A percentile compares a stretch with the other conserved stretches of the same genome.
Evolutionary conservation across 83 land plant species (phyloP).

Genomic region (Diphasiastrum complanatum): DNA sequence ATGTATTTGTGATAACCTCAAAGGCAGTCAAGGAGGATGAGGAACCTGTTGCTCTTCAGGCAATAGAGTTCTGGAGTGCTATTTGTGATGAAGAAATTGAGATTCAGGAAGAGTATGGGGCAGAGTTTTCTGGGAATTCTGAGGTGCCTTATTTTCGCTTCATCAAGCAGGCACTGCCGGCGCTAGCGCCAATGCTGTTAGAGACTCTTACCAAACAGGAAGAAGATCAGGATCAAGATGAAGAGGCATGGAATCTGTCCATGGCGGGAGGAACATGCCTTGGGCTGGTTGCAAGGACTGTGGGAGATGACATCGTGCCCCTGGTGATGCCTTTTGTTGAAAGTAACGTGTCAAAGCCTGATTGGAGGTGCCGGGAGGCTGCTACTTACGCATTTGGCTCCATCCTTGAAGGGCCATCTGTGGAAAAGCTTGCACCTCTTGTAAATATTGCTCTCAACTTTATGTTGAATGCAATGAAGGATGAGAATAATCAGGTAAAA

Average conservation of each 20-base stretch:
- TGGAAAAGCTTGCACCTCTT: slow-evolving; percentile 51
- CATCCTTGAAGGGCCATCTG: slow-evolving; percentile 67
- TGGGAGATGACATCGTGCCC: slow-evolving; percentile 76
- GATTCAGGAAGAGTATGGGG: slow-evolving; percentile 65
- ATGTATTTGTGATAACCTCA: slow-evolving; percentile 58
- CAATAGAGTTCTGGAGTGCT: slow-evolving; percentile 86
- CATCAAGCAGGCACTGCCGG: slow-evolving; percentile 71
- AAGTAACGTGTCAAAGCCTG: slow-evolving; percentile 52
- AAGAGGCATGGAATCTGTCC: slow-evolving; percentile 72
- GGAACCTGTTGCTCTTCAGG: slow-evolving; percentile 80
- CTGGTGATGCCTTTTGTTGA: slow-evolving; percentile 73
- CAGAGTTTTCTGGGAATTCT: slow-evolving; percentile 62
- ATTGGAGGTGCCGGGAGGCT: slow-evolving; percentile 75
- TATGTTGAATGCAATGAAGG: slow-evolving; percentile 56
- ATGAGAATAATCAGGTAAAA: slow-evolving; percentile 63
- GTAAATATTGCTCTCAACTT: slow-evolving; percentile 55
- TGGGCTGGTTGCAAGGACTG: slow-evolving; percentile 72
- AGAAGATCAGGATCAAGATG: slow-evolving; percentile 84
- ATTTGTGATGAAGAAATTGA: slow-evolving; percentile 86
- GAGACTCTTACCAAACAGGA: slow-evolving; percentile 82
- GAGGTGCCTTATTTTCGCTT: slow-evolving; percentile 69
- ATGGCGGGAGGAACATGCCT: slow-evolving; percentile 88
- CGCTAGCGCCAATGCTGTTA: slow-evolving; percentile 60
- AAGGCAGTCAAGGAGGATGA: slow-evolving; percentile 75
- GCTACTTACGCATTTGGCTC: slow-evolving; percentile 86